Percentiles rank a stretch among this genome's conserved stretches.
These are phyloP conservation scores for Ophiorrhiza pumila DNA, from an alignment of 257 asterid genomes.

Conservation along the genomic window DNA sequence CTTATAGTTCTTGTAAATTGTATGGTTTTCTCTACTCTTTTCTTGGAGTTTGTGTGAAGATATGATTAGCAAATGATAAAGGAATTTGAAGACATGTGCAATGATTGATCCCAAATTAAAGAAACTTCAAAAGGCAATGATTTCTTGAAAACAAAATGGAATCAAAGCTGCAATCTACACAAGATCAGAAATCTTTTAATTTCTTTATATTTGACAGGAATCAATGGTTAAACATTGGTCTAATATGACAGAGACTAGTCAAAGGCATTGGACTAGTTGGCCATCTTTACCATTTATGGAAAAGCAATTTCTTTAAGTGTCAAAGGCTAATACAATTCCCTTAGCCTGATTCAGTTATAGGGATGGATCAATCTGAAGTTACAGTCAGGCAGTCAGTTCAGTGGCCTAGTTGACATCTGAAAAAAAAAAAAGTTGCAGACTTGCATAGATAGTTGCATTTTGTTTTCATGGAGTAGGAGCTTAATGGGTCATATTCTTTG, in stretches of 20 bases:
- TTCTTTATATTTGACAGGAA: constrained; percentile 26
- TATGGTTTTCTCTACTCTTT: constrained; percentile 12
- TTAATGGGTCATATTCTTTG: neutral
- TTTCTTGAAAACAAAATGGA: constrained; percentile 14
- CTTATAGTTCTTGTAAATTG: constrained; percentile 11
- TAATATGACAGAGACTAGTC: constrained; percentile 30
- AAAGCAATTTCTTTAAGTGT: neutral
- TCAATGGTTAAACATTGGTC: constrained; percentile 29
- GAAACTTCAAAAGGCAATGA: constrained; percentile 15
- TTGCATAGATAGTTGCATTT: neutral
- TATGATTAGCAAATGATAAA: constrained; percentile 24
- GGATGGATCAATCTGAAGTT: neutral
- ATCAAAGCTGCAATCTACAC: constrained; percentile 19
- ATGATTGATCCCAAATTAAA: constrained; percentile 30
- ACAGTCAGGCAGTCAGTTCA: neutral
- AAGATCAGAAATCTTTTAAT: constrained; percentile 26
- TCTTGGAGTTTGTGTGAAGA: constrained; percentile 18
- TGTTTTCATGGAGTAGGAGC: neutral
- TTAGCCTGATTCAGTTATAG: neutral
- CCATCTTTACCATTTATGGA: constrained; percentile 13
- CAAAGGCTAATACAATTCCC: neutral
- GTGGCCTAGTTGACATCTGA: neutral
- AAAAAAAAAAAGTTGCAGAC: neutral
- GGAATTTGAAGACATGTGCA: constrained; percentile 41
- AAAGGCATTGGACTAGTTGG: constrained; percentile 25